phyloP scores from a whole-genome alignment of 805 yeast species.

The Spathaspora passalidarum region DNA sequence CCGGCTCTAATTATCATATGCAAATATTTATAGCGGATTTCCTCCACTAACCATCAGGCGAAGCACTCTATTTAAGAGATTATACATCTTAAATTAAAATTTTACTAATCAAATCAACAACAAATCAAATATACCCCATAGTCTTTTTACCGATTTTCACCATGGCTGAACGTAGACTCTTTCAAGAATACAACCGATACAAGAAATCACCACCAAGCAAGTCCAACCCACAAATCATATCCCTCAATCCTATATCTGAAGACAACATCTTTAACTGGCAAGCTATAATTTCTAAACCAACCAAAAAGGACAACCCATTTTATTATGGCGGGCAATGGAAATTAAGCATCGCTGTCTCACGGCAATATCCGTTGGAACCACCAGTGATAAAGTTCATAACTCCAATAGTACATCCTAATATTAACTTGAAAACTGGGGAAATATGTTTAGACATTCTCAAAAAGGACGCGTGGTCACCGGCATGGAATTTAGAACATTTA shows the following conservation, averaged over 20 bases:
- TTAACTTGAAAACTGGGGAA: constrained; percentile 51
- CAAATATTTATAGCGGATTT: no score
- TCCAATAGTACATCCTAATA: constrained; percentile 42
- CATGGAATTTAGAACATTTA: constrained; percentile 59
- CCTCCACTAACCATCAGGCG: no score
- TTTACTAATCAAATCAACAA: not conserved
- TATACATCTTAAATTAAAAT: no score
- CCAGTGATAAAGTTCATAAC: constrained; percentile 51
- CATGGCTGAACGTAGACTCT: constrained; percentile 41
- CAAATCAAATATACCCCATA: no score
- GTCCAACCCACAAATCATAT: constrained; percentile 36
- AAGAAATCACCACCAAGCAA: constrained; percentile 22
- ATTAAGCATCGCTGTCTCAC: constrained; percentile 43
- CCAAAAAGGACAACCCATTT: constrained; percentile 43
- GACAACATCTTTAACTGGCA: constrained; percentile 51
- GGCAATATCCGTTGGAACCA: constrained; percentile 55
- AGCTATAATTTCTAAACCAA: constrained; percentile 50
- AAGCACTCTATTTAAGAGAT: no score
- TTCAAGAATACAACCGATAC: constrained; percentile 37
- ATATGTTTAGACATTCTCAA: constrained; percentile 68
- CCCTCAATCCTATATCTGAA: constrained; percentile 42
- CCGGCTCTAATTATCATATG: not conserved
- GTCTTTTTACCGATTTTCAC: no score
- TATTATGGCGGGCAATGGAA: constrained; percentile 50
- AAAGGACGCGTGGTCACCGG: constrained; percentile 64